Evolutionary conservation across 1,284 basidiomycete species (phyloP), one percentile per base, ranked within the genome.

Genomic region (Puccinia novopanici): DNA sequence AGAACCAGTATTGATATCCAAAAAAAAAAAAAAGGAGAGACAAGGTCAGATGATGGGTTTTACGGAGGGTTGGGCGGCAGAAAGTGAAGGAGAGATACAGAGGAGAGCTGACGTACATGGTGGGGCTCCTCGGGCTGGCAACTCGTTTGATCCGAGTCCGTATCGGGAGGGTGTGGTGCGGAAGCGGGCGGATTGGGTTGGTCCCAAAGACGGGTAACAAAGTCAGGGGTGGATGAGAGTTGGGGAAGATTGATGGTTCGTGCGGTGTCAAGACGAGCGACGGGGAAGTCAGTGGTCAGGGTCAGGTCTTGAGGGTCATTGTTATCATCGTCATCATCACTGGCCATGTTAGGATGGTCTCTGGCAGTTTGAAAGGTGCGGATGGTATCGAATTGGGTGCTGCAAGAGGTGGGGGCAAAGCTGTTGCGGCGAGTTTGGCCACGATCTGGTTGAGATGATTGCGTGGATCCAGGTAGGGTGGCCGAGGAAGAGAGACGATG

Each of bases 351-450:
- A 13, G n/a, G 48, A 37, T 71, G 27, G 37, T 71, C 68, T 71
- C 68, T 30, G 27, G 68, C 68, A 27, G 68, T 71, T 37, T 54
- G 68, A 37, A 71, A 71, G 19, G 68, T 71, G 5, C 68, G 68
- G 24, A 71, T 54, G 68, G 68, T 71, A 71, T 71, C 68, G 68
- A 71, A 71, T 71, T 54, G 68, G 27, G 68, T 71, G 40, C 68
- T 71, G 27, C 68, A 71, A 71, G 68, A 71, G 24, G 68, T 71
- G 8, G 52, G 68, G 45, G 68, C 68, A 19, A 54, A 22, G 34
- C 68, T 71, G 48, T 71, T 71, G 24, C 45, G 45, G 19, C 68
- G 68, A 22, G 68, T 52, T 37, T 71, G 68, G n/a, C 19, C 48
- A 17, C 40, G 45, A 37, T 22, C n/a, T n/a, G n/a, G 50, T 71